phyloP scores from a whole-genome alignment of 352 stramenopile species.

The Phytophthora multivora region DNA sequence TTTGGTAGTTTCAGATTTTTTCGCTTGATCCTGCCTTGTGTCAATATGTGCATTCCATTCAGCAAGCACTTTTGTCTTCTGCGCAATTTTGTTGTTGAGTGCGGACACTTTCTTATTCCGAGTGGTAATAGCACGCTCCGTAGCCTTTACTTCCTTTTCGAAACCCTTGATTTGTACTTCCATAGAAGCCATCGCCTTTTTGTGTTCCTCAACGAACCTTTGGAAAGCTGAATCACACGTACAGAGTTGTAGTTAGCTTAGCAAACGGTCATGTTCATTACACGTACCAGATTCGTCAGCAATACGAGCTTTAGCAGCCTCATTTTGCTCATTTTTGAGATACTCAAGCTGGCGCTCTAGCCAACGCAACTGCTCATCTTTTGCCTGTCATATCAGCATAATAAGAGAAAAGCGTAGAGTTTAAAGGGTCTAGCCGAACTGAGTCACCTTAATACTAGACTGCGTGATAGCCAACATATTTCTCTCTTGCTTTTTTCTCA shows the following conservation, averaged over 20 bases:
- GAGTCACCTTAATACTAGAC: conserved; percentile 41
- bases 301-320: conserved; percentile 19
- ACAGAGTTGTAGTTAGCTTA: not conserved
- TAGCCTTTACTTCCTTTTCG: conserved; percentile 27
- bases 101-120: conserved; percentile 26
- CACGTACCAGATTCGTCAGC: conserved; percentile 34
- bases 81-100: conserved; percentile 29
- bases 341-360: conserved; percentile 43
- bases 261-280: not conserved
- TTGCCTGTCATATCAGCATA: conserved; percentile 26
- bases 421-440: not conserved
- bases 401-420: conserved; percentile 5
- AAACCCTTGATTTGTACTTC: conserved; percentile 29
- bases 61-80: conserved; percentile 24
- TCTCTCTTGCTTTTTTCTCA: conserved; percentile 41
- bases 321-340: conserved; percentile 36
- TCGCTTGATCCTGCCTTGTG: conserved; percentile 18
- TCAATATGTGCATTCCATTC: conserved; percentile 25
- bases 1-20: conserved; percentile 23
- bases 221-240: conserved; percentile 20
- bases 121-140: conserved; percentile 27
- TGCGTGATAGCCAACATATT: conserved; percentile 36
- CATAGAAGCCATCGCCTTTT: conserved; percentile 20
- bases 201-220: conserved; percentile 16
- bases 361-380: conserved; percentile 46